Evolutionary conservation across 2,329 filamentous ascomycete species (phyloP).

Genomic region (Ophiosphaerella herpotricha): DNA sequence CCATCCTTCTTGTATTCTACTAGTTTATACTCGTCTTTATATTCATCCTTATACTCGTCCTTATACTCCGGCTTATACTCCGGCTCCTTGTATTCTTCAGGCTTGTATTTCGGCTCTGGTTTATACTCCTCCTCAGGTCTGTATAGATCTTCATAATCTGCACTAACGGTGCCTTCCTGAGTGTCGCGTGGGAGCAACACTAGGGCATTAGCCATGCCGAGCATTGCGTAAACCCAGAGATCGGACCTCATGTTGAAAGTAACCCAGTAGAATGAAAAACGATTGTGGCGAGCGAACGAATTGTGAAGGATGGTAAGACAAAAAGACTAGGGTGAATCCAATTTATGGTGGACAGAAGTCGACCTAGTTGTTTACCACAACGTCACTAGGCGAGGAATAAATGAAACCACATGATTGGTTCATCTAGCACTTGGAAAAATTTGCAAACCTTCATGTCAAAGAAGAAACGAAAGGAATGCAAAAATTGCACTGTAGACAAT

Average conservation of each 20-base stretch:
- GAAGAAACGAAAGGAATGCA: slow-evolving; percentile 3
- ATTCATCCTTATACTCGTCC: not conserved
- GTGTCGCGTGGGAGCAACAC: slow-evolving; percentile 11
- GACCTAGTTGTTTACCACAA: slow-evolving; percentile 31
- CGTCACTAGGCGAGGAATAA: slow-evolving; percentile 25
- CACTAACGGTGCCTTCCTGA: not conserved
- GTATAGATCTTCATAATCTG: not conserved
- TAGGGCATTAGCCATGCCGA: slow-evolving; percentile 25
- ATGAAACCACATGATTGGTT: slow-evolving; percentile 23
- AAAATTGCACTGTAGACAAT: not conserved
- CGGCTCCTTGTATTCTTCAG: not conserved
- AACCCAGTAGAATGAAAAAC: slow-evolving; percentile 22
- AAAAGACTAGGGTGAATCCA: slow-evolving; percentile 21
- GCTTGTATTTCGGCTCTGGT: not conserved
- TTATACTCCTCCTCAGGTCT: not conserved
- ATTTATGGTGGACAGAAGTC: slow-evolving; percentile 31
- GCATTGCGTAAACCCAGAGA: slow-evolving; percentile 14
- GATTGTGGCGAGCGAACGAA: slow-evolving; percentile 23
- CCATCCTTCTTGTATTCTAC: too few relatives aligned
- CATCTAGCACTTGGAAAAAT: slow-evolving; percentile 16
- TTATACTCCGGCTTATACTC: not conserved
- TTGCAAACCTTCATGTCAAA: not conserved
- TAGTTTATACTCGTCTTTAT: not conserved
- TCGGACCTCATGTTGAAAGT: slow-evolving; percentile 29
- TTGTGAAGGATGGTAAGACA: slow-evolving; percentile 21